Percentiles rank a stretch among this genome's conserved stretches.
phyloP scores from a whole-genome alignment of 306 rosid species.

The Pyrus pyrifolia region DNA sequence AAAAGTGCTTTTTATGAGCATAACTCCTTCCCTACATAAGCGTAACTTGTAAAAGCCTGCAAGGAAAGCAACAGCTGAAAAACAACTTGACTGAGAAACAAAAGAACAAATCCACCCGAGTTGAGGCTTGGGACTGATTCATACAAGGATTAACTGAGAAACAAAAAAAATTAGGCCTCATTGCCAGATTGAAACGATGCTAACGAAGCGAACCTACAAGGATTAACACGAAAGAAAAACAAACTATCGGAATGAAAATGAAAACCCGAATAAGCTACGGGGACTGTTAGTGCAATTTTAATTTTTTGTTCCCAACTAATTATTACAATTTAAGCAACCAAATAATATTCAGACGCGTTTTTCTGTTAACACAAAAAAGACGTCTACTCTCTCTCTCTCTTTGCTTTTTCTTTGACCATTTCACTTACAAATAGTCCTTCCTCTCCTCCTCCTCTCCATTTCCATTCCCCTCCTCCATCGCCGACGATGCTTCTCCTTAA shows the following conservation, averaged over 20 bases:
- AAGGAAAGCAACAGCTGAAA: too few species aligned
- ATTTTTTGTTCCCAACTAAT: neutral
- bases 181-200: neutral
- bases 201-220: neutral
- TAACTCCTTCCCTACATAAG: too few species aligned
- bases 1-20: too few species aligned
- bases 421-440: neutral
- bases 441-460: neutral
- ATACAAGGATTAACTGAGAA: too few species aligned
- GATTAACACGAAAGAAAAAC: neutral
- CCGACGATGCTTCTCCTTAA: slow-evolving; percentile 25
- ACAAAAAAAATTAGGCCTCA: too few species aligned
- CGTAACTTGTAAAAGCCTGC: too few species aligned
- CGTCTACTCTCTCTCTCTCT: neutral
- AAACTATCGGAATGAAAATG: neutral
- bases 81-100: too few species aligned
- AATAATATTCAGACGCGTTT: slow-evolving; percentile 25
- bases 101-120: too few species aligned
- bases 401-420: neutral
- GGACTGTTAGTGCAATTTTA: neutral
- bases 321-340: too few species aligned
- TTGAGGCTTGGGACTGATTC: too few species aligned
- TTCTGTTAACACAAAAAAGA: neutral
- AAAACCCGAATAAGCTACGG: neutral
- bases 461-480: neutral